Evolutionary conservation across 1,284 basidiomycete genomes (phyloP).

Genomic region (Mycena sp.): DNA sequence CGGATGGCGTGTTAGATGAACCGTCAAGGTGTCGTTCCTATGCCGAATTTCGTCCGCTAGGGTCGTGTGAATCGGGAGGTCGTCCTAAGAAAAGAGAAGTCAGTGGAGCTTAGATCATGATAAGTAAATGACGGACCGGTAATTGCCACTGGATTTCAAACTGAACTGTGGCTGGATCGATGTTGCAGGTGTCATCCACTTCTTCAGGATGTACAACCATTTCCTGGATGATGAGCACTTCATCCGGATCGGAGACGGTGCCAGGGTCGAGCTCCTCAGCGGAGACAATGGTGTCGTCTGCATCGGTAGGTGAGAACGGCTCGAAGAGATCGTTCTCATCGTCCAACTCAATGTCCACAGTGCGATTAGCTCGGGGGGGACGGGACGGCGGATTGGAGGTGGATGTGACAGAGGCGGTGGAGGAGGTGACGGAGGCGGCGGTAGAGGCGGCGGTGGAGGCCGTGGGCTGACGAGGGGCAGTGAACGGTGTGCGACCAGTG

Average conservation of each 20-base stretch:
- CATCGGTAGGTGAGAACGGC: background rate
- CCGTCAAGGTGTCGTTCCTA: background rate
- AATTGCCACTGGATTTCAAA: slow-evolving; percentile 6
- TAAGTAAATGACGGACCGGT: background rate
- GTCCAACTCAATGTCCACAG: background rate
- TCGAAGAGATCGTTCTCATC: background rate
- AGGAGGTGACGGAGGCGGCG: background rate
- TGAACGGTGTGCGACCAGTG: background rate
- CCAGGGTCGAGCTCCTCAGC: slow-evolving; percentile 4
- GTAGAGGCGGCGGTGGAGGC: background rate
- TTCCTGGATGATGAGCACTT: background rate
- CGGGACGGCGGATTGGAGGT: too few species aligned
- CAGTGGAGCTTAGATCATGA: background rate
- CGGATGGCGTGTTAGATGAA: too few species aligned
- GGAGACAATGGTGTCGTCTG: background rate
- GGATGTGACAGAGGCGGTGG: too few species aligned
- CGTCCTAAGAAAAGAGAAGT: background rate
- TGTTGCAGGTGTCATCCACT: background rate
- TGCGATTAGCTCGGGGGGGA: too few species aligned
- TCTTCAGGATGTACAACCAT: background rate
- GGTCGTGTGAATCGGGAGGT: background rate
- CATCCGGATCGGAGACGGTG: background rate
- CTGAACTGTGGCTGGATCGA: background rate
- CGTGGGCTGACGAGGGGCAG: slow-evolving; percentile 31
- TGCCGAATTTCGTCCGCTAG: background rate